Evolutionary conservation across 352 stramenopile genomes (phyloP).

Genomic region (Pythium insidiosum): DNA sequence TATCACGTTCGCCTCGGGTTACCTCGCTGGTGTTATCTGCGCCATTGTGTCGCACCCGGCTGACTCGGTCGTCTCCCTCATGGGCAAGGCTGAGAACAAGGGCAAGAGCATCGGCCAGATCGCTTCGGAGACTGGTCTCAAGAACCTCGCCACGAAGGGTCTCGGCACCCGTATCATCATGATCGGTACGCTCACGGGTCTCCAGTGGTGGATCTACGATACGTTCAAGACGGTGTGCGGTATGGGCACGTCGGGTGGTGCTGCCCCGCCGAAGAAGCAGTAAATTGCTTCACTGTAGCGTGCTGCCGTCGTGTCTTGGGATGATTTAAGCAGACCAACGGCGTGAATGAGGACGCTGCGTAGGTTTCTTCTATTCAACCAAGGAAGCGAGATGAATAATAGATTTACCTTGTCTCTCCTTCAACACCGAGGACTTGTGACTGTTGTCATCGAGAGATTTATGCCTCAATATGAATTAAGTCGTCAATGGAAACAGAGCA

Average conservation of each 20-base stretch:
- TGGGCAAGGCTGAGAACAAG: conserved; percentile 89
- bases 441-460: too few species aligned
- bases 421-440: neutral
- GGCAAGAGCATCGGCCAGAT: conserved; percentile 88
- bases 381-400: conserved; percentile 16
- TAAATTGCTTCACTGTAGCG: neutral
- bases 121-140: conserved; percentile 63
- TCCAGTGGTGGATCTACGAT: conserved; percentile 97
- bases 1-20: conserved; percentile 96
- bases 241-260: conserved; percentile 87
- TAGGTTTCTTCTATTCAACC: too few species aligned
- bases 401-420: conserved; percentile 10
- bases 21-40: conserved; percentile 98
- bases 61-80: conserved; percentile 98
- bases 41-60: conserved; percentile 99
- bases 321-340: neutral
- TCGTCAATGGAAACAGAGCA: too few species aligned
- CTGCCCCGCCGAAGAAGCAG: conserved; percentile 63
- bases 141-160: conserved; percentile 83
- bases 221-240: conserved; percentile 91
- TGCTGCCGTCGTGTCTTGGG: neutral
- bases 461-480: neutral
- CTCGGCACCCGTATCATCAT: conserved; percentile 93
- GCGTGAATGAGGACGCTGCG: neutral
- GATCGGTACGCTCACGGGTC: conserved; percentile 94